Conservation (phyloP, 139 green algal species). For the Tetradesmus obliquus region DNA sequence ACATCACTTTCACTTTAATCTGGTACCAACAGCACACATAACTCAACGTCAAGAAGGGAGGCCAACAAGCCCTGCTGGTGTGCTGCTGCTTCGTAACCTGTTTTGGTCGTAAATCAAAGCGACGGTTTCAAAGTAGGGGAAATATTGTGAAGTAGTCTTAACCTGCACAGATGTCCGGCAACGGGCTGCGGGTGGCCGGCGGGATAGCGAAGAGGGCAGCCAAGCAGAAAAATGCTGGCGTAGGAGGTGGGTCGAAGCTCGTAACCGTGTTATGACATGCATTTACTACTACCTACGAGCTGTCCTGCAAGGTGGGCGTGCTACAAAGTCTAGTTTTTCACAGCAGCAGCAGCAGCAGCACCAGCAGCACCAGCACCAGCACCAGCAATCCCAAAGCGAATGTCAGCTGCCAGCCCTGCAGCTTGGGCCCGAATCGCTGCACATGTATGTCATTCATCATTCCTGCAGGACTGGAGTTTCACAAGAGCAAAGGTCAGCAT, state of each 20-base stretch:
- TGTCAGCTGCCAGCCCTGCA: background rate
- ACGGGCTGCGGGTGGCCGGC: constrained; percentile 76
- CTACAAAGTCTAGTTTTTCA: background rate
- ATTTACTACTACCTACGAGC: background rate
- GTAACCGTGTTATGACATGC: background rate
- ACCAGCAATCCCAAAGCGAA: background rate
- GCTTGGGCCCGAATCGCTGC: background rate
- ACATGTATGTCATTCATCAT: background rate
- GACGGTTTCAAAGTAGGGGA: too few relatives aligned
- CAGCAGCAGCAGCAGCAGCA: background rate
- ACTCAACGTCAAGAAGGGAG: background rate
- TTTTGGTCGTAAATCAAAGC: too few relatives aligned
- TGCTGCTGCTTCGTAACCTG: background rate
- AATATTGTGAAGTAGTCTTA: background rate
- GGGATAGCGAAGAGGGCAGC: constrained; percentile 81
- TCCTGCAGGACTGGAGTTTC: constrained; percentile 95
- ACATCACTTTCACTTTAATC: too few relatives aligned
- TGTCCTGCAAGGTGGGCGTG: background rate
- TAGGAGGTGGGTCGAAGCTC: constrained; percentile 65
- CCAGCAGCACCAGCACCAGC: background rate
- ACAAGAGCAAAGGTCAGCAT: constrained; percentile 99
- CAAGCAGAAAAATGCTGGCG: constrained; percentile 68
- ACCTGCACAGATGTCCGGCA: constrained; percentile 54
- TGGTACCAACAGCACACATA: too few relatives aligned
- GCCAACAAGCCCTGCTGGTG: background rate